A percentile compares a stretch with the other conserved stretches of the same genome.
Conservation (phyloP, 2,329 filamentous ascomycete species). For the Verticillium albo-atrum region DNA sequence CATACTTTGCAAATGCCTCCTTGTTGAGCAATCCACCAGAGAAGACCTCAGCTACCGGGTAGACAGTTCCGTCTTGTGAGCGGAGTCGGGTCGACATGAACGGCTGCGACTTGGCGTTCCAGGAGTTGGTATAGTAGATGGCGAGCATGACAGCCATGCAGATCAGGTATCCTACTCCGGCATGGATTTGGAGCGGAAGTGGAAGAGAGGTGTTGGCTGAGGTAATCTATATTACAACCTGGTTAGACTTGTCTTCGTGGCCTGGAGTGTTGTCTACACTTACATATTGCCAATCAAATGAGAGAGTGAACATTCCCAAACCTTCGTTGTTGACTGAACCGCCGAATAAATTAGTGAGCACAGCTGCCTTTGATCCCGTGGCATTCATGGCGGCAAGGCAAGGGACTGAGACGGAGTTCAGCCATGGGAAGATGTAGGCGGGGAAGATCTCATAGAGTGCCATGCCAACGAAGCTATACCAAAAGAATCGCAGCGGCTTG, state of each 20-base stretch:
- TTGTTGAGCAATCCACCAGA: slow-evolving; percentile 34
- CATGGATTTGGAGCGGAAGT: slow-evolving; percentile 43
- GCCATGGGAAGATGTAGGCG: slow-evolving; percentile 50
- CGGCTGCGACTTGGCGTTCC: slow-evolving; percentile 39
- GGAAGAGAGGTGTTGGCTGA: slow-evolving; percentile 49
- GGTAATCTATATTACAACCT: slow-evolving; percentile 36
- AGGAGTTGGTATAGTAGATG: slow-evolving; percentile 47
- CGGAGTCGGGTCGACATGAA: slow-evolving; percentile 51
- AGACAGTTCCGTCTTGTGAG: slow-evolving; percentile 31
- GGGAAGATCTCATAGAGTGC: slow-evolving; percentile 48
- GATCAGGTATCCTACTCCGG: slow-evolving; percentile 37
- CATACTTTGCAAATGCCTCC: slow-evolving; percentile 33
- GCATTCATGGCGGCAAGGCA: slow-evolving; percentile 49
- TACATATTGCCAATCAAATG: slow-evolving; percentile 53
- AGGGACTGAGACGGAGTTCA: slow-evolving; percentile 50
- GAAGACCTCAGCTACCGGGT: slow-evolving; percentile 36
- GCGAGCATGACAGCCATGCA: slow-evolving; percentile 46
- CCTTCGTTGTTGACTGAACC: slow-evolving; percentile 49
- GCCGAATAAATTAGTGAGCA: slow-evolving; percentile 45
- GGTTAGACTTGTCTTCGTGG: background rate
- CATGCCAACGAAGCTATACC: slow-evolving; percentile 45
- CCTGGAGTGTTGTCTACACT: slow-evolving; percentile 19
- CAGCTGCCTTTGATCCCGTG: slow-evolving; percentile 35
- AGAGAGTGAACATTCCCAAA: slow-evolving; percentile 41
- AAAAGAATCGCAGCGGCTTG: slow-evolving; percentile 47